Base-by-base conservation (phyloP, 2,329 filamentous ascomycete species). In the Cordyceps javanica region DNA sequence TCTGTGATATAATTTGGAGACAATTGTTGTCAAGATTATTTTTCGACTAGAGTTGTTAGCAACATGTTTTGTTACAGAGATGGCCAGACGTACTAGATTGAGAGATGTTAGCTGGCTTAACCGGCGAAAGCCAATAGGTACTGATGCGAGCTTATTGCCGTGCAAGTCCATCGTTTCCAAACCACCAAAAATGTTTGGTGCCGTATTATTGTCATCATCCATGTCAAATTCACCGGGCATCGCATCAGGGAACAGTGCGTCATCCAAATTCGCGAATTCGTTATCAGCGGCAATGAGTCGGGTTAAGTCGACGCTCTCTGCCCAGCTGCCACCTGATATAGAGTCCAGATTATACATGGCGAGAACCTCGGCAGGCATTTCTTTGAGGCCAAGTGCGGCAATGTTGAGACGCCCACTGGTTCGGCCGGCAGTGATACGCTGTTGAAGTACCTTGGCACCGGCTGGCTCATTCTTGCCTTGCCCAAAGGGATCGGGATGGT, bases 281-380 rank as follows among this genome's bases (percentile, higher is more conserved):
- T 99, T 97, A 67, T 96, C 91, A 9, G 93, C 91, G 6, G 89
- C 91, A 62, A 94, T 83, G 51, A 97, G 85, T 60, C 88, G 85
- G 1, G 87, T 88, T 46, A 97, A 74, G 67, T 97, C 93, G 11
- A 97, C 90, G 59, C 89, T 88, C 70, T 97, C 93, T 2, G 91
- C 91, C 94, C 94, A 97, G 34, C 87, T 84, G 11, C 85, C 82
- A 36, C 81, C 75, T 13, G 77, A 78, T 57, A 85, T 79, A 1
- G 82, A 80, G 55, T 91, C 86, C 19, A 90, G 77, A 64, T 91
- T 89, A 69, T 97, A 97, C 92, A 97, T 97, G 56, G 86, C 84
- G 73, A 96, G 75, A 0, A 97, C 89, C 67, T 95, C 90, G 1
- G 82, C 72, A 0, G 94, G 94, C 3, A 99, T 88, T 58, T 88